A percentile compares a stretch with the other conserved stretches of the same genome.
Conservation (phyloP, 768 basidiomycete species). For the Naganishia onofrii region DNA sequence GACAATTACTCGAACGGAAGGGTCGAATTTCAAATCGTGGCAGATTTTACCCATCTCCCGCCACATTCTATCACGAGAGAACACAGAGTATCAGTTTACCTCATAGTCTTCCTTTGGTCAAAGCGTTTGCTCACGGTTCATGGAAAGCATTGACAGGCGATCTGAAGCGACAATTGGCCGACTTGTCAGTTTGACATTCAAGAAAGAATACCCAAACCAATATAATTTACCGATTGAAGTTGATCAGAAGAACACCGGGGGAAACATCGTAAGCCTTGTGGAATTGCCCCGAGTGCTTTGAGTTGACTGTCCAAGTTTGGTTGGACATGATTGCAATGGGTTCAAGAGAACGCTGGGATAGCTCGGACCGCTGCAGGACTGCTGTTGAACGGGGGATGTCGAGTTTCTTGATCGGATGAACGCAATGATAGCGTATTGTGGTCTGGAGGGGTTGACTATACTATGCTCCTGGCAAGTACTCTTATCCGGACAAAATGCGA, state of each 20-base stretch:
- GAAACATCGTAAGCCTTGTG: slow-evolving; percentile 20
- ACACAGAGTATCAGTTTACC: background rate
- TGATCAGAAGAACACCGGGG: slow-evolving; percentile 9
- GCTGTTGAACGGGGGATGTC: background rate
- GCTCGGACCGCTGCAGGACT: background rate
- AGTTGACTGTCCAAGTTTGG: slow-evolving; percentile 7
- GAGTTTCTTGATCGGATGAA: too few relatives aligned
- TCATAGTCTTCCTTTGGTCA: background rate
- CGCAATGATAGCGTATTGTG: too few relatives aligned
- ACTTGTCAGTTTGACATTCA: background rate
- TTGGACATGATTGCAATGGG: background rate
- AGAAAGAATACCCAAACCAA: background rate
- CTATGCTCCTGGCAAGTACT: too few relatives aligned
- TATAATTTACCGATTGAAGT: background rate
- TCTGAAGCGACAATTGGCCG: slow-evolving; percentile 30
- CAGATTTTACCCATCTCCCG: slow-evolving; percentile 65
- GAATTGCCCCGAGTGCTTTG: slow-evolving; percentile 19
- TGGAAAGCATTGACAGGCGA: slow-evolving; percentile 51
- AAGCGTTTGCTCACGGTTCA: slow-evolving; percentile 39
- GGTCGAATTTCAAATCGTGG: slow-evolving; percentile 58
- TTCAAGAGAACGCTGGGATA: background rate
- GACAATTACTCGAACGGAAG: slow-evolving; percentile 69
- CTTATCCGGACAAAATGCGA: too few relatives aligned
- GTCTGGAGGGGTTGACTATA: too few relatives aligned
- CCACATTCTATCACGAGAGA: slow-evolving; percentile 63